Conservation (phyloP, 2,329 filamentous ascomycete species). For the Lecanicillium sp. region DNA sequence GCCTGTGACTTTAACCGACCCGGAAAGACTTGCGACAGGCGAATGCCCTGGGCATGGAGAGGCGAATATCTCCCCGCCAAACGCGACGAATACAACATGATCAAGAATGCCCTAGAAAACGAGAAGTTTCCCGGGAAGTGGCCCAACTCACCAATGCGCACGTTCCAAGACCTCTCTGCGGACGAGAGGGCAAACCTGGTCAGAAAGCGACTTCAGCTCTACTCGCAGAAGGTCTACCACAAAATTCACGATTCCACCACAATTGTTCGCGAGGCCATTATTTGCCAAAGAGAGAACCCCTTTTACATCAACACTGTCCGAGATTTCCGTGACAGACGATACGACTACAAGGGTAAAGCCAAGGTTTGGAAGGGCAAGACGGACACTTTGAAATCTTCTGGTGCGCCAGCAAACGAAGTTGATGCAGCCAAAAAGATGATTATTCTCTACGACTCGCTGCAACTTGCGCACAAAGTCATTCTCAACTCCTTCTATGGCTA, state of each 20-base stretch:
- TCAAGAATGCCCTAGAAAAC: conserved; percentile 82
- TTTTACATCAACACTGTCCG: conserved; percentile 97
- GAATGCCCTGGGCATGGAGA: conserved; percentile 96
- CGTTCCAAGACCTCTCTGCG: conserved; percentile 71
- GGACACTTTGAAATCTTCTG: conserved; percentile 74
- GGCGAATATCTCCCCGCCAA: conserved; percentile 96
- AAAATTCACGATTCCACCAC: conserved; percentile 96
- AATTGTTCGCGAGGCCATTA: conserved; percentile 90
- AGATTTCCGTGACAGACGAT: conserved; percentile 92
- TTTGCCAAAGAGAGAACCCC: conserved; percentile 95
- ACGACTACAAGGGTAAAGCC: conserved; percentile 97
- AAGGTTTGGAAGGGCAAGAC: conserved; percentile 99
- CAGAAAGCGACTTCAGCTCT: conserved; percentile 82
- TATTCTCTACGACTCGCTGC: conserved; percentile 87
- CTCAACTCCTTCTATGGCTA: conserved; percentile 99
- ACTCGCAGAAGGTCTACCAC: conserved; percentile 98
- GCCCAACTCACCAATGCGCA: conserved; percentile 61
- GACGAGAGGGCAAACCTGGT: conserved; percentile 79
- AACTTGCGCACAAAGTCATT: conserved; percentile 98
- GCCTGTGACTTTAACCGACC: conserved; percentile 98
- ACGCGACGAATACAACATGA: conserved; percentile 99
- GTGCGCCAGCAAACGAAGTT: conserved; percentile 68
- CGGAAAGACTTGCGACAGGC: conserved; percentile 91
- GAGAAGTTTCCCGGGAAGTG: conserved; percentile 82
- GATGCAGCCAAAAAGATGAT: conserved; percentile 99